phyloP scores from a whole-genome alignment of 192 early-diverging fungal genomes.

The Phycomyces blakesleeanus region DNA sequence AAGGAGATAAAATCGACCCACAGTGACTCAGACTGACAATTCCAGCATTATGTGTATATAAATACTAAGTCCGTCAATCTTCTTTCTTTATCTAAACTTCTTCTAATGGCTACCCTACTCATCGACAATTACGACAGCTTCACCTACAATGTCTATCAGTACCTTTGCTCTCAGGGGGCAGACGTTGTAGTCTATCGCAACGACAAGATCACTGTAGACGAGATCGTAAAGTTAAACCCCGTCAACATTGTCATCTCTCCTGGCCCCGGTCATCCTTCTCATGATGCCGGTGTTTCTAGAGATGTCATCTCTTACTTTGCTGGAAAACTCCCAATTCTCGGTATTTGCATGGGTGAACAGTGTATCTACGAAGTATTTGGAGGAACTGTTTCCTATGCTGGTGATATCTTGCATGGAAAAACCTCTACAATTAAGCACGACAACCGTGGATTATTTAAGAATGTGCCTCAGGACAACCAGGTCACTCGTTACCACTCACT shows the following conservation, averaged over 20 bases:
- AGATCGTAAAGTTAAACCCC: slow-evolving; percentile 78
- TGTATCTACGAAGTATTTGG: slow-evolving; percentile 97
- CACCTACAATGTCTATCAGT: slow-evolving; percentile 99
- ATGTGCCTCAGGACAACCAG: slow-evolving; percentile 79
- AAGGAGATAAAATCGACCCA: too few relatives aligned
- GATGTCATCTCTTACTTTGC: slow-evolving; percentile 82
- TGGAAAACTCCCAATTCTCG: slow-evolving; percentile 94
- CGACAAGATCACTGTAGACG: slow-evolving; percentile 86
- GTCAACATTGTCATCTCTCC: slow-evolving; percentile 95
- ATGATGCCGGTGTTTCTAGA: slow-evolving; percentile 87
- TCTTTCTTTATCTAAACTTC: background rate
- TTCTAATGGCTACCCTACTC: slow-evolving; percentile 65
- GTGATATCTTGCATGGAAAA: slow-evolving; percentile 98
- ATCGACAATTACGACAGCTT: slow-evolving; percentile 99
- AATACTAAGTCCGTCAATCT: too few relatives aligned
- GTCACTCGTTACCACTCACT: slow-evolving; percentile 97
- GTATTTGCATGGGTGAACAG: slow-evolving; percentile 97
- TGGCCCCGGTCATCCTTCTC: slow-evolving; percentile 90
- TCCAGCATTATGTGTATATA: too few relatives aligned
- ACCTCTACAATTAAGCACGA: slow-evolving; percentile 89
- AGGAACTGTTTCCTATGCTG: slow-evolving; percentile 86
- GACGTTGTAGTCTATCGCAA: slow-evolving; percentile 91
- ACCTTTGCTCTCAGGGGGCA: slow-evolving; percentile 85
- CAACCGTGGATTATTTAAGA: slow-evolving; percentile 80
- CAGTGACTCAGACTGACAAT: too few relatives aligned